Evolutionary conservation across 1,284 basidiomycete species (phyloP), one percentile per base, ranked within the genome.

Genomic region (Rhodotorula sp.): DNA sequence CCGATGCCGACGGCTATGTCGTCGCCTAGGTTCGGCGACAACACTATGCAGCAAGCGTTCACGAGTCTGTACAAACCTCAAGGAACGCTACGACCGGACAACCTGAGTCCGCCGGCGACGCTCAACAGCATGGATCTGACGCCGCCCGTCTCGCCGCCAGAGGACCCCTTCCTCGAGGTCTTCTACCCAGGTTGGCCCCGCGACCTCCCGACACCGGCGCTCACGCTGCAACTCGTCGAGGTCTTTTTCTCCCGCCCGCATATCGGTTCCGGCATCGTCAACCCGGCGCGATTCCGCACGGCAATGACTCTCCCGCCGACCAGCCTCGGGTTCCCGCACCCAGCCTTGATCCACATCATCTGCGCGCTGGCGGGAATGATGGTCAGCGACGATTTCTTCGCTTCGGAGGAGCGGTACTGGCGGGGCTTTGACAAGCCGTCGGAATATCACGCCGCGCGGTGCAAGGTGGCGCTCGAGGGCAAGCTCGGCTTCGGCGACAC

Each of bases 341-440:
- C 88, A 23, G 88, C 90, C 3, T 86, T 93, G 69, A 82, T 93
- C 56, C 91, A 93, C 81, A 90, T 90, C 71, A 92, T 93, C 69
- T 92, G 91, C 78, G 90, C 91, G n/a, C 88, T 88, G 56, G 88
- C 91, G 23, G 91, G 90, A 49, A 87, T 91, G 44, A 91, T 91
- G 88, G 87, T 89, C 27, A 86, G 87, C 64, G 87, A 87, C 76
- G 85, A 88, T 41, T 75, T 70, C 61, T 73, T 76, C 63, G 34
- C 65, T 25, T 54, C 71, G 46, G 69, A 74, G 62, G 71, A 73
- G 41, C 48, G 53, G 53, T 77, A 78, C 56, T 78, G 77, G 77
- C 64, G 41, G 13, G 2, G 25, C 1, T 17, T 4, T 1, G 54
- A 21, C 5, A 44, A 70, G 34, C 71, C 92, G 78, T 89, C 90